These are phyloP conservation scores for Phytopythium oedochilum DNA, from an alignment of 352 stramenopile genomes.

Conservation along the genomic window DNA sequence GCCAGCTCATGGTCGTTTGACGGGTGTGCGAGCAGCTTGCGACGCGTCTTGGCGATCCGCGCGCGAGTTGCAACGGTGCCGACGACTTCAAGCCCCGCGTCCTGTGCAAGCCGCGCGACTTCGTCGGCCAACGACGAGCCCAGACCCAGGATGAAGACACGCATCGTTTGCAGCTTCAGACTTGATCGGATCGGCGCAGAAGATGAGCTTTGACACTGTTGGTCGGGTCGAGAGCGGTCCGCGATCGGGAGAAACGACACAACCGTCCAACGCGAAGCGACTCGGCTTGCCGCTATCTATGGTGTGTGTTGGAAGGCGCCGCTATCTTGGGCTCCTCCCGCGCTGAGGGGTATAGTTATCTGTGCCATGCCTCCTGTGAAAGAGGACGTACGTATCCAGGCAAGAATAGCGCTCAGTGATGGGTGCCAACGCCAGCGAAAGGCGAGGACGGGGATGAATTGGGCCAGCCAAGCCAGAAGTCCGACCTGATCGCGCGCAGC, in stretches of 20 bases:
- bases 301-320: not conserved
- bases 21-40: constrained; percentile 48
- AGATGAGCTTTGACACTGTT: not conserved
- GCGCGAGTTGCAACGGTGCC: constrained; percentile 43
- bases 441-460: not conserved
- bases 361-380: not conserved
- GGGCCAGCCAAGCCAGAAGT: not conserved
- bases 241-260: not conserved
- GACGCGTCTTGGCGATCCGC: constrained; percentile 39
- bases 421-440: not conserved
- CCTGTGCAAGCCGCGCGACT: constrained; percentile 47
- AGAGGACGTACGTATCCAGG: not conserved
- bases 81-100: constrained; percentile 63
- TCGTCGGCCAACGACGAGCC: constrained; percentile 50
- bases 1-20: constrained; percentile 43
- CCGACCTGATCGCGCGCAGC: not conserved
- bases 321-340: not conserved
- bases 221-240: not conserved
- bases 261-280: not conserved
- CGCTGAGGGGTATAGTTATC: not conserved
- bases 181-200: not conserved
- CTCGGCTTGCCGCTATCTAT: not conserved
- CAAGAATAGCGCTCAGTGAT: not conserved
- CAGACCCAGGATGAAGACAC: constrained; percentile 73
- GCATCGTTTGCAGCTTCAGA: constrained; percentile 33